Evolutionary conservation across 148 eudicot species (phyloP).

Genomic region (Simmondsia chinensis): DNA sequence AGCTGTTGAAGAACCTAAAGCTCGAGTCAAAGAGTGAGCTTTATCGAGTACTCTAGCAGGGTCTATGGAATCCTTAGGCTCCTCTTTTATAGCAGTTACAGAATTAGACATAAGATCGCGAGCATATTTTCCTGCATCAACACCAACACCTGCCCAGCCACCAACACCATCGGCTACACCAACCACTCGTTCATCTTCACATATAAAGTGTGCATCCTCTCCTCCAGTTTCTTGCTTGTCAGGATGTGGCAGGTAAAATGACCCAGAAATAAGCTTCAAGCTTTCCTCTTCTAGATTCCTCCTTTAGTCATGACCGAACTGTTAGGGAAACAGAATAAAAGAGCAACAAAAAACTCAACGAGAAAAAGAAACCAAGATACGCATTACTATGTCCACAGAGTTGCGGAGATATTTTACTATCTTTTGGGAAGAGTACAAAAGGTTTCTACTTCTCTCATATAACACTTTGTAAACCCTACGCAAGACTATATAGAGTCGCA

Average conservation of each 20-base stretch:
- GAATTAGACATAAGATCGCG: slow-evolving; percentile 88
- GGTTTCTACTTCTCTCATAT: too few species aligned
- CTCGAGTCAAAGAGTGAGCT: slow-evolving; percentile 57
- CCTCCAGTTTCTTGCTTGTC: slow-evolving; percentile 82
- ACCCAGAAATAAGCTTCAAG: slow-evolving; percentile 66
- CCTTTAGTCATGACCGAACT: slow-evolving; percentile 38
- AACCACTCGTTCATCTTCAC: slow-evolving; percentile 50
- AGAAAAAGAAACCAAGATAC: too few species aligned
- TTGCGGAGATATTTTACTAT: too few species aligned
- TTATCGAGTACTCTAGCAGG: slow-evolving; percentile 65
- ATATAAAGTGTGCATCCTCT: slow-evolving; percentile 95
- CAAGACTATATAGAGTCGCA: too few species aligned
- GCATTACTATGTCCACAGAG: too few species aligned
- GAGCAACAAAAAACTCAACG: too few species aligned
- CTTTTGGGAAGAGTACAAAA: too few species aligned
- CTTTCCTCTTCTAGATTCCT: slow-evolving; percentile 15
- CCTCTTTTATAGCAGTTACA: slow-evolving; percentile 44
- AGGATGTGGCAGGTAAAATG: slow-evolving; percentile 87
- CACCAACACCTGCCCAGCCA: slow-evolving; percentile 92
- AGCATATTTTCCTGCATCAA: slow-evolving; percentile 85
- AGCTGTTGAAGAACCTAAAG: slow-evolving; percentile 86
- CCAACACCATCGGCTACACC: slow-evolving; percentile 99
- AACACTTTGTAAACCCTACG: too few species aligned
- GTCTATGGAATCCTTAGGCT: slow-evolving; percentile 53
- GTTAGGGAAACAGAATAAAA: too few species aligned